Evolutionary conservation across 345 rosid species (phyloP).

Genomic region (Eutrema heterophyllum): DNA sequence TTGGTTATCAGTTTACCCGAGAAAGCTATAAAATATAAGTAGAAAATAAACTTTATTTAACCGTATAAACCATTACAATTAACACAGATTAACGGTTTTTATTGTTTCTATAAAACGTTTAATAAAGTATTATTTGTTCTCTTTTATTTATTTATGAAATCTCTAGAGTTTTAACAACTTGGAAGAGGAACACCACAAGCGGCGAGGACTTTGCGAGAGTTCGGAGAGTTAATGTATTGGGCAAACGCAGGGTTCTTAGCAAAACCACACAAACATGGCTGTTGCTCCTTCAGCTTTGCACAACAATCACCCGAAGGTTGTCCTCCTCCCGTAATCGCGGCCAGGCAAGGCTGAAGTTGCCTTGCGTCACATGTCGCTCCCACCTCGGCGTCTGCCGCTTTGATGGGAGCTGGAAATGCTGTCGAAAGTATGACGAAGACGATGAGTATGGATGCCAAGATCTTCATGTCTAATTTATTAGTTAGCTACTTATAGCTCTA

Average conservation of each 20-base stretch:
- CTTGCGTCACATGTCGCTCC: conserved; percentile 45
- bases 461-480: conserved; percentile 18
- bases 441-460: neutral
- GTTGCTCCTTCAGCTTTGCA: conserved; percentile 51
- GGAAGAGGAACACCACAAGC: conserved; percentile 54
- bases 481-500: neutral
- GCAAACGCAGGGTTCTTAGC: conserved; percentile 41
- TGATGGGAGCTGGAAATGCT: conserved; percentile 10
- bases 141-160: neutral
- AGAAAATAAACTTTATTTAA: conserved; percentile 7
- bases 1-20: neutral
- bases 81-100: neutral
- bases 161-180: conserved; percentile 34
- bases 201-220: conserved; percentile 33
- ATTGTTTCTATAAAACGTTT: neutral
- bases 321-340: conserved; percentile 33
- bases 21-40: neutral
- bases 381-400: conserved; percentile 11
- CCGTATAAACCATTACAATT: conserved; percentile 11
- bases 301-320: conserved; percentile 52
- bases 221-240: conserved; percentile 44
- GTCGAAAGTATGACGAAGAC: conserved; percentile 2
- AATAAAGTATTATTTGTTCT: conserved; percentile 2
- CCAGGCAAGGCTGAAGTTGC: conserved; percentile 52
- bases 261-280: conserved; percentile 62